These are phyloP conservation scores for Pseudozyma flocculosa DNA, from an alignment of 1,284 basidiomycete genomes.

Conservation along the genomic window DNA sequence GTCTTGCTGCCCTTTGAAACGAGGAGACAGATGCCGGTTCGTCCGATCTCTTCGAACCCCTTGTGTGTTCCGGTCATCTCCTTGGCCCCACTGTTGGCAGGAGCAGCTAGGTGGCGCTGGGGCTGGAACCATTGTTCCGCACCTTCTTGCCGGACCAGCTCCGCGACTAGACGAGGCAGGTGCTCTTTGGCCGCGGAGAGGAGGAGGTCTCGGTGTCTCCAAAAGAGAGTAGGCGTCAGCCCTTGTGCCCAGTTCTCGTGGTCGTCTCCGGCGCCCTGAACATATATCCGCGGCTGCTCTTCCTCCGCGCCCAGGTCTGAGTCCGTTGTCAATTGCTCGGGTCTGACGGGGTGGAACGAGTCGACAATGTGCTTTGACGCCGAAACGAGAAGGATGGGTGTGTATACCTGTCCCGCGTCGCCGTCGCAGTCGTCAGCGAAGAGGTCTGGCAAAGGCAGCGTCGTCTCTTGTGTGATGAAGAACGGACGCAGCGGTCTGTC, in stretches of 20 bases:
- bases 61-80: not conserved
- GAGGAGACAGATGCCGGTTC: too few species aligned
- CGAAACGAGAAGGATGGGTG: constrained; percentile 74
- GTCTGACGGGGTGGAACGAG: constrained; percentile 62
- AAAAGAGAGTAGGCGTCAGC: constrained; percentile 72
- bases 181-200: constrained; percentile 61
- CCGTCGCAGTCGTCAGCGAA: not conserved
- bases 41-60: constrained; percentile 1
- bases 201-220: constrained; percentile 66
- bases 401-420: constrained; percentile 57
- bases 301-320: not conserved
- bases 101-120: not conserved
- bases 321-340: too few species aligned
- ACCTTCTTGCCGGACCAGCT: constrained; percentile 2
- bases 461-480: constrained; percentile 63
- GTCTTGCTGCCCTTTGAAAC: too few species aligned
- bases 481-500: constrained; percentile 66
- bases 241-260: constrained; percentile 83
- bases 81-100: not conserved
- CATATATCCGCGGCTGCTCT: constrained; percentile 67
- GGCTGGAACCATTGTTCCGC: constrained; percentile 26
- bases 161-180: constrained; percentile 61
- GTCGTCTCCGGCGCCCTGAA: constrained; percentile 86
- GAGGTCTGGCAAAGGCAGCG: not conserved
- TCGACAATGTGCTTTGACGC: constrained; percentile 68